Base-by-base conservation (phyloP, 73 alveolate genomes). In the Symbiodinium pilosum region DNA sequence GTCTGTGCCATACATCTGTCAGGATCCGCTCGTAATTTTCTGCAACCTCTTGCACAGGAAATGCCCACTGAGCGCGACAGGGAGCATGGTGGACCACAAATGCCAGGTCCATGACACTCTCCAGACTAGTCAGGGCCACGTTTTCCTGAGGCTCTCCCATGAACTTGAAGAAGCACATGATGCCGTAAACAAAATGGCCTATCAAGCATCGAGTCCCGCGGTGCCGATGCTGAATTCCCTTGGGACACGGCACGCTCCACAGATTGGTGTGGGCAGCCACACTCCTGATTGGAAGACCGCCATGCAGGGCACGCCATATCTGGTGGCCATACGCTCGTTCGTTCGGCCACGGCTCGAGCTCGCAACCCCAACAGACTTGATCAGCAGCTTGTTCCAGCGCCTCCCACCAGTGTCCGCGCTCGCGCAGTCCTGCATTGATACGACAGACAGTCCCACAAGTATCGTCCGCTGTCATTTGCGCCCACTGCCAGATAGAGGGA, bases 291-390 rank as follows among this genome's bases (percentile, higher is more conserved):
- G 98, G 98, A 43, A 92, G 54, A 36, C 42, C 36, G 7, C 32
- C 30, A 18, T 92, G 98, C 30, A 92, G n/a, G 2, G 54, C 91
- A 4, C 43, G n/a, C 88, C 91, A 92, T 4, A 92, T 47, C 32
- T 73, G 83, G 64, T 92, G 98, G 41, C 98, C 98, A 44, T 71
- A 92, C 5, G 39, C 85, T 44, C 91, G 42, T 34, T 92, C 98
- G 56, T 92, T 69, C 16, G 98, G 98, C 98, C 98, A 92, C 20
- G 98, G 98, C 88, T 92, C 91, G 44, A 68, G 56, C 18, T 92
- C 98, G 42, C 98, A 92, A 21, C 98, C 98, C 88, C 91, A 69
- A 68, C 98, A 92, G 40, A 92, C 98, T 32, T 92, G 98, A 24
- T 43, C 92, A 1, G 98, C 91, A 32, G 98, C 91, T 24, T 73